These are phyloP conservation scores for Sordariomycetes sp. DNA, from an alignment of 2,329 filamentous ascomycete genomes.

Conservation along the genomic window DNA sequence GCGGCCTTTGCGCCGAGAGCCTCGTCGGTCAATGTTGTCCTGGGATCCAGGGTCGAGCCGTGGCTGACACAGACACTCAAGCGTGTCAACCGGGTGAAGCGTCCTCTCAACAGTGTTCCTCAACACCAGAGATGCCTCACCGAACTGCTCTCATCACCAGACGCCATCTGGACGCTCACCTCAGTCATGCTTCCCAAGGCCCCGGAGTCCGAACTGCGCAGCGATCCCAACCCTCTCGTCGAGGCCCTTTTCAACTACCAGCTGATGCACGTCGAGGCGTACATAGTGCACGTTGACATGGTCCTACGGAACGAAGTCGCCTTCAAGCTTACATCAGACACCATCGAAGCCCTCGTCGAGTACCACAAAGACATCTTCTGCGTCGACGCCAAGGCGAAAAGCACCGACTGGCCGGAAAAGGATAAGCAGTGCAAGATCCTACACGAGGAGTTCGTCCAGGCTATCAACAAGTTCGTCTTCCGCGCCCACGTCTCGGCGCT, in stretches of 20 bases:
- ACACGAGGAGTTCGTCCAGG: conserved; percentile 92
- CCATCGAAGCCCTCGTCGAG: conserved; percentile 84
- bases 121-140: conserved; percentile 94
- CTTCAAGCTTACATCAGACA: conserved; percentile 91
- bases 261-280: conserved; percentile 86
- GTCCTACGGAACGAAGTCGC: conserved; percentile 94
- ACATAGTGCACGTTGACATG: conserved; percentile 98
- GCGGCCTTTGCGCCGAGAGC: conserved; percentile 87
- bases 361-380: conserved; percentile 96
- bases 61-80: conserved; percentile 97
- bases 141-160: conserved; percentile 77
- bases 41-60: conserved; percentile 82
- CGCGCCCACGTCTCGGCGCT: conserved; percentile 77
- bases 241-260: conserved; percentile 89
- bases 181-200: conserved; percentile 88
- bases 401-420: conserved; percentile 94
- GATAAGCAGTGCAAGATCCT: conserved; percentile 93
- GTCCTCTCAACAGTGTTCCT: conserved; percentile 89
- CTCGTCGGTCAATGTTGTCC: conserved; percentile 85
- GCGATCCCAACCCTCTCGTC: conserved; percentile 68
- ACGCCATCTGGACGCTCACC: conserved; percentile 88
- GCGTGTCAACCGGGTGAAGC: conserved; percentile 92
- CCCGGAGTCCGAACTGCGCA: conserved; percentile 70
- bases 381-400: conserved; percentile 75
- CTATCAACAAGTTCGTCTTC: conserved; percentile 94